These are phyloP conservation scores for Penicillium sp. DNA, from an alignment of 2,329 filamentous ascomycete species.

Conservation along the genomic window DNA sequence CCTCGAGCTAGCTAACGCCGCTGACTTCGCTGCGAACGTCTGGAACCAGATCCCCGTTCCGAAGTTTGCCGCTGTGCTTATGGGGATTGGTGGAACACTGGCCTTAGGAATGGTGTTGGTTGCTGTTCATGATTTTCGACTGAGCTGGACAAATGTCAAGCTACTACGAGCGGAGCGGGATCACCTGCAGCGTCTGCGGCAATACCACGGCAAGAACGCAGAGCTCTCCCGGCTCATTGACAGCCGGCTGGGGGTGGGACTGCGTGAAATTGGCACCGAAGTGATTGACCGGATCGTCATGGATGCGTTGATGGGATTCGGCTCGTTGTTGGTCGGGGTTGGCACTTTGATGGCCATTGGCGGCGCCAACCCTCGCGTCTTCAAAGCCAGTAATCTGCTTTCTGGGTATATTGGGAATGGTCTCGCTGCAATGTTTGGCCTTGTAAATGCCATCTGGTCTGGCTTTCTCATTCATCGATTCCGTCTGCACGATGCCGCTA, in stretches of 20 bases:
- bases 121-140: constrained; percentile 46
- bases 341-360: constrained; percentile 57
- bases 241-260: constrained; percentile 46
- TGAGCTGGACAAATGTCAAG: constrained; percentile 48
- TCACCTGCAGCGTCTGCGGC: constrained; percentile 26
- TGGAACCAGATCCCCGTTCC: constrained; percentile 56
- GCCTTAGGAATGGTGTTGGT: constrained; percentile 49
- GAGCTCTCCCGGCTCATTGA: constrained; percentile 29
- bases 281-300: constrained; percentile 52
- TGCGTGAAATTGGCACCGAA: constrained; percentile 53
- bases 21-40: constrained; percentile 58
- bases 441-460: constrained; percentile 52
- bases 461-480: constrained; percentile 45
- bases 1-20: constrained; percentile 56
- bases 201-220: constrained; percentile 20
- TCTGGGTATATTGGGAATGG: constrained; percentile 58
- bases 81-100: constrained; percentile 53
- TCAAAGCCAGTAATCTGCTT: constrained; percentile 50
- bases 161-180: constrained; percentile 46
- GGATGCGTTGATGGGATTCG: constrained; percentile 52
- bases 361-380: constrained; percentile 47
- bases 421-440: constrained; percentile 49
- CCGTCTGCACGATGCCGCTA: constrained; percentile 34
- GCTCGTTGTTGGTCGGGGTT: constrained; percentile 50
- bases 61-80: constrained; percentile 48